These are phyloP conservation scores for Colletotrichum filicis DNA, from an alignment of 2,329 filamentous ascomycete species.

Conservation along the genomic window DNA sequence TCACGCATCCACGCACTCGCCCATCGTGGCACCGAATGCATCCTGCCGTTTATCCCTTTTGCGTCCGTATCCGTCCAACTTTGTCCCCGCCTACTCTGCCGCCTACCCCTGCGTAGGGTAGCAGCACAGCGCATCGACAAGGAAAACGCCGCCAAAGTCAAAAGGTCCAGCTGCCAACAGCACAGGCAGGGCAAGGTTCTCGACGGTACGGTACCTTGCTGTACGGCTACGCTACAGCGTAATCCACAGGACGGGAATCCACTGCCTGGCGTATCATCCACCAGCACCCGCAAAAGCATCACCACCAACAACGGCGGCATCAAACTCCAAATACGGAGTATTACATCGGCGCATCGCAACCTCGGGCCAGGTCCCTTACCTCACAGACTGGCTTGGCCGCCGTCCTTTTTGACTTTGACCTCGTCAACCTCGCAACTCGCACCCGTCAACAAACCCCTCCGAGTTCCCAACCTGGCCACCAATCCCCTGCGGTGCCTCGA, in stretches of 20 bases:
- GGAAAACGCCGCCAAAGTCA: neutral
- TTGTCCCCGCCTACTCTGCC: neutral
- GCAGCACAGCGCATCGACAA: conserved; percentile 12
- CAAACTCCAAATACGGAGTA: too few species aligned
- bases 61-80: conserved; percentile 29
- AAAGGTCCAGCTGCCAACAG: neutral
- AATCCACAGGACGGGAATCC: neutral
- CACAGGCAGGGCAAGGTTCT: neutral
- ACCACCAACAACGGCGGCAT: neutral
- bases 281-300: neutral
- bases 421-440: neutral
- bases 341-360: neutral
- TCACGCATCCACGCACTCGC: neutral
- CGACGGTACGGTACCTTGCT: neutral
- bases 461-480: conserved; percentile 10
- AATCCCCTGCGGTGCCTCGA: conserved; percentile 15
- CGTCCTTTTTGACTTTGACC: conserved; percentile 27
- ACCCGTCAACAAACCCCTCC: conserved; percentile 3
- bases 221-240: neutral
- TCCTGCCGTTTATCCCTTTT: conserved; percentile 20
- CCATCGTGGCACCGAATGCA: conserved; percentile 28
- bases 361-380: neutral
- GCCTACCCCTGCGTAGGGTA: conserved; percentile 20
- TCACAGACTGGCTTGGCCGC: conserved; percentile 11
- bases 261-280: conserved; percentile 2